Conservation (phyloP, 257 asterid species). For the Anisodus tanguticus region DNA sequence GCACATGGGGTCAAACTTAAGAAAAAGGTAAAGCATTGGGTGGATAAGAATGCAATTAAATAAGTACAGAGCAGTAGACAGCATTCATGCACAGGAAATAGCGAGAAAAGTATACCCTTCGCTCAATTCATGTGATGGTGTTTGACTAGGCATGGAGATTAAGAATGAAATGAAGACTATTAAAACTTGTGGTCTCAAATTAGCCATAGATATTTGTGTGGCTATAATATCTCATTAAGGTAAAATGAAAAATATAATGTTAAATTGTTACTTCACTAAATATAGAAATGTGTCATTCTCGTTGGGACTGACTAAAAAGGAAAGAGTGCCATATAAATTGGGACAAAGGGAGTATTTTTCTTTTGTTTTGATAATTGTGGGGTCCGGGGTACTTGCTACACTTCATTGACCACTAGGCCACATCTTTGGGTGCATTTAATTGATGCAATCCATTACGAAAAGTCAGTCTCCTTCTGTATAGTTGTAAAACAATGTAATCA, state of each 20-base stretch:
- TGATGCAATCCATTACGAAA: background rate
- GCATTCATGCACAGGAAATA: background rate
- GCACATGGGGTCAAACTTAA: background rate
- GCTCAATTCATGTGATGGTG: background rate
- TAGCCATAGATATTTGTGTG: background rate
- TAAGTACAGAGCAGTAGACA: background rate
- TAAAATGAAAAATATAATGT: background rate
- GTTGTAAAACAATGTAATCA: slow-evolving; percentile 5
- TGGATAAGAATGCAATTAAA: slow-evolving; percentile 1
- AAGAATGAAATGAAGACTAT: background rate
- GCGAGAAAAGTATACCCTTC: background rate
- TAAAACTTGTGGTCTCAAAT: background rate
- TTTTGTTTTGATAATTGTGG: background rate
- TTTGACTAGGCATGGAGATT: slow-evolving; percentile 15
- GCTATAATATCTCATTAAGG: background rate
- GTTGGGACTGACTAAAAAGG: background rate
- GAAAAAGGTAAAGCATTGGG: background rate
- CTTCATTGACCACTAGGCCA: background rate
- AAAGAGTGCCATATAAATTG: background rate
- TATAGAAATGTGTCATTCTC: slow-evolving; percentile 8
- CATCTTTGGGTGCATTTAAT: background rate
- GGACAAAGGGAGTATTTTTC: background rate
- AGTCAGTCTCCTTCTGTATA: background rate
- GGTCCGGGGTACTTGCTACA: background rate
- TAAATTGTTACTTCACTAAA: background rate